phyloP scores from a whole-genome alignment of 176 grass and related monocot genomes.

The Areca catechu region DNA sequence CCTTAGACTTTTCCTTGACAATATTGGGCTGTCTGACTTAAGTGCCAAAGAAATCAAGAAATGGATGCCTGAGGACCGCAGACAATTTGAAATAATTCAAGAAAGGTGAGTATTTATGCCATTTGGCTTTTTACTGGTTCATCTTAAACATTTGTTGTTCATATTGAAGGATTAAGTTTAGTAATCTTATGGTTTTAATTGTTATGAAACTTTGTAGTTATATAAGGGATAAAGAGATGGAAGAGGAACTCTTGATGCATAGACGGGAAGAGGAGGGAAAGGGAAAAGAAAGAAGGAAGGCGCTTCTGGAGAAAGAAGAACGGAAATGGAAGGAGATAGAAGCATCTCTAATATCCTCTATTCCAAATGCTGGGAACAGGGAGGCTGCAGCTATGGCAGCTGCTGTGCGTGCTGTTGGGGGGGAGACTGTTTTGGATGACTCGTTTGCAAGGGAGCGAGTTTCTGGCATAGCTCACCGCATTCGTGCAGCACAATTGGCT shows the following conservation, averaged over 20 bases:
- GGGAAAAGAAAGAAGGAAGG: constrained; percentile 94
- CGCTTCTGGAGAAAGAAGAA: constrained; percentile 87
- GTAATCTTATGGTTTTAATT: constrained; percentile 5
- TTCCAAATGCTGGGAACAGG: constrained; percentile 90
- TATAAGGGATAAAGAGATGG: constrained; percentile 98
- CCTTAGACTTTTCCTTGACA: constrained; percentile 96
- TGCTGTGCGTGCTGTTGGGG: constrained; percentile 89
- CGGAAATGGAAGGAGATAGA: constrained; percentile 99
- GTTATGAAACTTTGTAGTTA: constrained; percentile 44
- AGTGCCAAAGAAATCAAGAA: constrained; percentile 99
- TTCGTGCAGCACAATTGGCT: constrained; percentile 72
- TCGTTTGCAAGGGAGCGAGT: constrained; percentile 95
- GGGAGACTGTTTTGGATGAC: constrained; percentile 80
- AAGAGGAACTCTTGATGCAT: constrained; percentile 97
- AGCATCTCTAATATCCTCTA: constrained; percentile 78
- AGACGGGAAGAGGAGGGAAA: constrained; percentile 95
- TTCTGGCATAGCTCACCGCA: constrained; percentile 70
- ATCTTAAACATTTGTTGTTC: not conserved
- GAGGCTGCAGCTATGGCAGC: constrained; percentile 99
- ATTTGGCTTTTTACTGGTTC: not conserved
- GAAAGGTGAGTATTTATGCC: constrained; percentile 52
- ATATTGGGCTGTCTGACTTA: constrained; percentile 90
- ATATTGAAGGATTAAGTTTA: not conserved
- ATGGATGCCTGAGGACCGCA: constrained; percentile 97
- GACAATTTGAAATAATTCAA: constrained; percentile 93